A percentile compares a stretch with the other conserved stretches of the same genome.
Evolutionary conservation across 495 filamentous ascomycete genomes (phyloP).

Genomic region (Hypoxylon fuscum): DNA sequence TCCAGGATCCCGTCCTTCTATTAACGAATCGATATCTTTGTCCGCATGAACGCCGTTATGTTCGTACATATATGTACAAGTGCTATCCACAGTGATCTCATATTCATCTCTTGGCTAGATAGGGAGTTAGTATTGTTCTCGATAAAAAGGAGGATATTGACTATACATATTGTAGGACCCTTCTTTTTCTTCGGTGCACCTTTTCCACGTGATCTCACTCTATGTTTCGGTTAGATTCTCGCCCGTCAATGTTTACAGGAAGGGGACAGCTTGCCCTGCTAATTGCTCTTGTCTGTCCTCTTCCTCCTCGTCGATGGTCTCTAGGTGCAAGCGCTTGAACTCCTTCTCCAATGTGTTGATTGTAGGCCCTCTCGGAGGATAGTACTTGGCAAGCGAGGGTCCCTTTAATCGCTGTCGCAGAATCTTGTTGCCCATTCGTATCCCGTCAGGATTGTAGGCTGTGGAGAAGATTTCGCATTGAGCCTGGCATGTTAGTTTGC

Average conservation of each 20-base stretch:
- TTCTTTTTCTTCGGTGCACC: slow-evolving; percentile 91
- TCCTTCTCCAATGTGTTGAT: slow-evolving; percentile 72
- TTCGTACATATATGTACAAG: slow-evolving; percentile 28
- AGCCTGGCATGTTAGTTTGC: slow-evolving; percentile 60
- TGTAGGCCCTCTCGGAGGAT: slow-evolving; percentile 77
- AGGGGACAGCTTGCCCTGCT: slow-evolving; percentile 62
- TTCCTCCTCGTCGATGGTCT: slow-evolving; percentile 75
- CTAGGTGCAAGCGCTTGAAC: slow-evolving; percentile 63
- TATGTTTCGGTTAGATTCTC: slow-evolving; percentile 42
- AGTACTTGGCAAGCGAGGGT: slow-evolving; percentile 81
- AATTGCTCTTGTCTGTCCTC: slow-evolving; percentile 82
- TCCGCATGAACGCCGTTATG: slow-evolving; percentile 22
- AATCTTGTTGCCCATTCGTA: slow-evolving; percentile 87
- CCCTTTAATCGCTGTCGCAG: slow-evolving; percentile 85
- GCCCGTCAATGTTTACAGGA: background rate
- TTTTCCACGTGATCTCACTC: slow-evolving; percentile 82
- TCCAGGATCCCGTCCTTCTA: slow-evolving; percentile 18
- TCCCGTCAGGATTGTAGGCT: slow-evolving; percentile 84
- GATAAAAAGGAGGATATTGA: background rate
- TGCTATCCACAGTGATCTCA: background rate
- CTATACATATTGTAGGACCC: slow-evolving; percentile 67
- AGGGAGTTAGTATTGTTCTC: slow-evolving; percentile 24
- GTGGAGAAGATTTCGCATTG: slow-evolving; percentile 91
- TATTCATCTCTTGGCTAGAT: slow-evolving; percentile 36
- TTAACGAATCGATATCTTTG: background rate